phyloP scores from a whole-genome alignment of 2,329 filamentous ascomycete genomes.

The Exserohilum rostratum region DNA sequence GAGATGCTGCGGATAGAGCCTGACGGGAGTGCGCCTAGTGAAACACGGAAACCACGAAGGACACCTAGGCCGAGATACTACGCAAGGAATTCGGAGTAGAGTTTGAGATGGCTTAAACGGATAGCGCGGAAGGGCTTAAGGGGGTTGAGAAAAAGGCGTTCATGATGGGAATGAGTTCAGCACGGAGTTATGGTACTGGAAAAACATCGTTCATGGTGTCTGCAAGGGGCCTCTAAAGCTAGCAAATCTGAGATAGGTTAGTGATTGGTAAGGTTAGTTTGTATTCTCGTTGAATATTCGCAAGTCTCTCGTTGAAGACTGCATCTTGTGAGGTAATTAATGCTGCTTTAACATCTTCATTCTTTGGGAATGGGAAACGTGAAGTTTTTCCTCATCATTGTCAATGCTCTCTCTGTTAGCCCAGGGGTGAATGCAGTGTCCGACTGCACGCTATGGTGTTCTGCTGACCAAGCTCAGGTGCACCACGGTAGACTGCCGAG shows the following conservation, averaged over 20 bases:
- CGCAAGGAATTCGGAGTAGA: conserved; percentile 6
- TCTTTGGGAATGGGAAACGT: neutral
- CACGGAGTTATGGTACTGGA: neutral
- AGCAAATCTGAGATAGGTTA: neutral
- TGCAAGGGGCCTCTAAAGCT: neutral
- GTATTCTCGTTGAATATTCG: neutral
- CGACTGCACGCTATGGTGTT: too few species aligned
- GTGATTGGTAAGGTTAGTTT: neutral
- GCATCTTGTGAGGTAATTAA: neutral
- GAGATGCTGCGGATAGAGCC: conserved; percentile 32
- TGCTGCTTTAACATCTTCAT: neutral
- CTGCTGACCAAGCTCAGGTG: too few species aligned
- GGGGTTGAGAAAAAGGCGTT: neutral
- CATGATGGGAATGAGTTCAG: conserved; percentile 5
- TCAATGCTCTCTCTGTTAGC: neutral
- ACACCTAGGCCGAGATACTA: conserved; percentile 20
- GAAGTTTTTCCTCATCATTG: neutral
- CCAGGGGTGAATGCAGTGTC: neutral
- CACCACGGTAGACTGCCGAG: too few species aligned
- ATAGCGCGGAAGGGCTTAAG: neutral
- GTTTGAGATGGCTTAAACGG: conserved; percentile 3
- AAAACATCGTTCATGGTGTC: neutral
- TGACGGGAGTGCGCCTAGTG: conserved; percentile 11
- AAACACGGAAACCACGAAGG: conserved; percentile 2
- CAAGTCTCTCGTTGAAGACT: neutral